These are phyloP conservation scores for Geranomyces variabilis DNA, from an alignment of 192 early-diverging fungal genomes.

Conservation along the genomic window DNA sequence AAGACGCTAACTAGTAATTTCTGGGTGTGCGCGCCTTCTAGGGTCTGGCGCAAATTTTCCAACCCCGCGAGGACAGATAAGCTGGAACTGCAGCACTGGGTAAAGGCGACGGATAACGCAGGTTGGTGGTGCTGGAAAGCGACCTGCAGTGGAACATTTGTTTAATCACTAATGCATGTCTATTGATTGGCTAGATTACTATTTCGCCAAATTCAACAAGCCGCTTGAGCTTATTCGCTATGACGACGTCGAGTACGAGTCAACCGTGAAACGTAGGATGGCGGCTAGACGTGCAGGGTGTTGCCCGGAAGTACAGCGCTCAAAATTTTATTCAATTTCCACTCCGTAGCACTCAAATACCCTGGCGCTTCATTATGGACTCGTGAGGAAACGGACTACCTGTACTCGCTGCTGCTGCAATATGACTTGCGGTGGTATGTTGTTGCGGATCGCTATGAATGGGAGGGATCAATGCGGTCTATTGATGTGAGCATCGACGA, in stretches of 20 bases:
- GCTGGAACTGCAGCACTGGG: conserved; percentile 79
- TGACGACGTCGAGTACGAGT: conserved; percentile 81
- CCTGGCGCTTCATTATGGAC: conserved; percentile 66
- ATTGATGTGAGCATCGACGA: conserved; percentile 40
- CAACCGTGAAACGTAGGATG: neutral
- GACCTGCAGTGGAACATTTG: too few relatives aligned
- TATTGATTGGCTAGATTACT: conserved; percentile 56
- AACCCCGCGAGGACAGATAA: conserved; percentile 79
- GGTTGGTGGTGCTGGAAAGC: conserved; percentile 7
- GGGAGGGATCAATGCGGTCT: conserved; percentile 30
- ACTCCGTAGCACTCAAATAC: neutral
- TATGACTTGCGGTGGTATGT: conserved; percentile 87
- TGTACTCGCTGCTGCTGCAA: conserved; percentile 70
- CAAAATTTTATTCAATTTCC: neutral
- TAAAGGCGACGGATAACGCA: conserved; percentile 69
- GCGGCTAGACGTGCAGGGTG: neutral
- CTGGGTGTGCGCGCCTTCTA: conserved; percentile 12
- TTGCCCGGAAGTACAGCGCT: neutral
- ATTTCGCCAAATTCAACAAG: conserved; percentile 79
- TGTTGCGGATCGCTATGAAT: conserved; percentile 82
- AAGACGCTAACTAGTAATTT: too few relatives aligned
- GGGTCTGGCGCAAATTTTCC: conserved; percentile 69
- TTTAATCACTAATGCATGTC: conserved; percentile 4
- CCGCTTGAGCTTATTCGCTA: conserved; percentile 69
- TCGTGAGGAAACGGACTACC: conserved; percentile 81